These are phyloP conservation scores for Spiromastix sp. DNA, from an alignment of 2,329 filamentous ascomycete genomes.

Conservation along the genomic window DNA sequence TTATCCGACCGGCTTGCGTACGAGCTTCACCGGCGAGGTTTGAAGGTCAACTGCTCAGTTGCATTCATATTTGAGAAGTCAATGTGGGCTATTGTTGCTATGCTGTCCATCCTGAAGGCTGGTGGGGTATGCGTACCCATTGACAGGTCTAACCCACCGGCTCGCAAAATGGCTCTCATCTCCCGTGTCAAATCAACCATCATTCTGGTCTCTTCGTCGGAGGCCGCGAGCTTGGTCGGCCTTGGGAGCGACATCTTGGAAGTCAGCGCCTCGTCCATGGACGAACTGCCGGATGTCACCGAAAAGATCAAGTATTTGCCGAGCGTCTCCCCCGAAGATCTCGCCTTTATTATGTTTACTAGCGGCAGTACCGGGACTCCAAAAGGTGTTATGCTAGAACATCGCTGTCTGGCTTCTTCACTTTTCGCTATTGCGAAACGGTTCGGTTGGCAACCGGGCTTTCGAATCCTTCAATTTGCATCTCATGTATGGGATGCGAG, in stretches of 20 bases:
- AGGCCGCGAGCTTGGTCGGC: background rate
- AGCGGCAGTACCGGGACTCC: constrained; percentile 18
- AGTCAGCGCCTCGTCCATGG: background rate
- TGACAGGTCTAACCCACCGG: background rate
- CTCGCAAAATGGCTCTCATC: background rate
- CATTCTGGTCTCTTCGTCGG: background rate
- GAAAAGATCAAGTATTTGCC: background rate
- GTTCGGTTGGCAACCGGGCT: background rate
- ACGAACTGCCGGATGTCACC: background rate
- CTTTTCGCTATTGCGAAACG: background rate
- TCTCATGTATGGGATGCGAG: background rate
- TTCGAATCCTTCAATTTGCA: constrained; percentile 2
- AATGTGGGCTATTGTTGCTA: constrained; percentile 5
- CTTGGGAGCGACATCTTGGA: background rate
- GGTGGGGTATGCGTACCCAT: constrained; percentile 4
- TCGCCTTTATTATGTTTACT: constrained; percentile 15
- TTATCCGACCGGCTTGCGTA: constrained; percentile 1
- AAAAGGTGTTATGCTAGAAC: constrained; percentile 13
- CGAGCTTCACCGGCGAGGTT: background rate
- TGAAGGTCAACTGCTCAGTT: background rate
- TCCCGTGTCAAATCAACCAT: background rate
- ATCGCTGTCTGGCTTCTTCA: background rate
- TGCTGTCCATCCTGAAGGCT: constrained; percentile 2
- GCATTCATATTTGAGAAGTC: constrained; percentile 1
- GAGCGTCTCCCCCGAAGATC: background rate